These are phyloP conservation scores for Eruca vesicaria DNA, from an alignment of 441 rosid species.

Conservation along the genomic window DNA sequence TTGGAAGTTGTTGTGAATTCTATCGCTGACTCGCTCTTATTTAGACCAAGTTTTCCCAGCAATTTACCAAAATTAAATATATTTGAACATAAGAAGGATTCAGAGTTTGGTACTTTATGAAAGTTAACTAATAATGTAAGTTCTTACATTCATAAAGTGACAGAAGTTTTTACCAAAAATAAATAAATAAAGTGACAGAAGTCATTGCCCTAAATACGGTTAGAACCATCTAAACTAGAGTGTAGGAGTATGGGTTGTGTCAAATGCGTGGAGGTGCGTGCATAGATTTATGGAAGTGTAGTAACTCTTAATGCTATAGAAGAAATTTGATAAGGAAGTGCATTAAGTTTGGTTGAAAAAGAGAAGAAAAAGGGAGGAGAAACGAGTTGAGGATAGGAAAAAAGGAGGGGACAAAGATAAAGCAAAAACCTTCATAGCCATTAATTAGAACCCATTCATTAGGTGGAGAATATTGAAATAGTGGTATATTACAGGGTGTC, in stretches of 20 bases:
- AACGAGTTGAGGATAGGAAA: constrained; percentile 12
- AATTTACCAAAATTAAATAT: not conserved
- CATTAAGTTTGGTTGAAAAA: constrained; percentile 30
- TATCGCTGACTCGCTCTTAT: not conserved
- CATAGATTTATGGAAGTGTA: constrained; percentile 21
- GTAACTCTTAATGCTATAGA: constrained; percentile 29
- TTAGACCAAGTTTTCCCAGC: not conserved
- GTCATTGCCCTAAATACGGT: not conserved
- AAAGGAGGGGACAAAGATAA: constrained; percentile 33
- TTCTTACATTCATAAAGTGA: not conserved
- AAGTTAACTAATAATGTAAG: not conserved
- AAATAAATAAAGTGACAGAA: no score
- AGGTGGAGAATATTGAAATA: constrained; percentile 32
- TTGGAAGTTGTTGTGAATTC: not conserved
- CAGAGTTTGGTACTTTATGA: not conserved
- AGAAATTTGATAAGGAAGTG: constrained; percentile 30
- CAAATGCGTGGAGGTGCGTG: constrained; percentile 20
- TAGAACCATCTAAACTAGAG: not conserved
- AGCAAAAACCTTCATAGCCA: constrained; percentile 29
- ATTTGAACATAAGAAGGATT: not conserved
- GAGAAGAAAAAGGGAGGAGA: constrained; percentile 18
- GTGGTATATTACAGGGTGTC: constrained; percentile 35
- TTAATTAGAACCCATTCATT: constrained; percentile 34
- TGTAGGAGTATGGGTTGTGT: not conserved
- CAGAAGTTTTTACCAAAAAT: no score